Evolutionary conservation across 2,329 filamentous ascomycete species (phyloP).

Genomic region (Fusarium sarcochroum): DNA sequence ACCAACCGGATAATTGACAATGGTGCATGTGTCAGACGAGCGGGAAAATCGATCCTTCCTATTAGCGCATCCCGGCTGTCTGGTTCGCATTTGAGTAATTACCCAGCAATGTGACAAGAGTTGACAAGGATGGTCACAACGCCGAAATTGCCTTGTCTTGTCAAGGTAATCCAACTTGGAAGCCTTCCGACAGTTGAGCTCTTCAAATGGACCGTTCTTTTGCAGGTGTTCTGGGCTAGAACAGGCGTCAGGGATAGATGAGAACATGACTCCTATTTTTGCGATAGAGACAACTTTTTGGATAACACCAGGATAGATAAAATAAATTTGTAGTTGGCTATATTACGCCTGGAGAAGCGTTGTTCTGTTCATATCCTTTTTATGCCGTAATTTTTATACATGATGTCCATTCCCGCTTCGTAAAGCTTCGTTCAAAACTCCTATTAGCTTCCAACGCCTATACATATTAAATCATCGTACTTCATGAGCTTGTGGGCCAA

Average conservation of each 20-base stretch:
- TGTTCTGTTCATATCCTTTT: conserved; percentile 11
- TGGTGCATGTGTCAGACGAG: background rate
- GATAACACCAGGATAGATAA: background rate
- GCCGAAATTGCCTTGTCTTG: background rate
- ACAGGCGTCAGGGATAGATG: background rate
- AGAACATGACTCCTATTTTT: background rate
- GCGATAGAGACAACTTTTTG: background rate
- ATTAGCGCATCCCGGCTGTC: conserved; percentile 3
- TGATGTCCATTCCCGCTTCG: conserved; percentile 9
- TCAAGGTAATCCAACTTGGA: background rate
- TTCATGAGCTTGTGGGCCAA: conserved; percentile 28
- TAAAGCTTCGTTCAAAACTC: conserved; percentile 15
- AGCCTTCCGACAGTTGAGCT: background rate
- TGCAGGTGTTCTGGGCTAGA: background rate
- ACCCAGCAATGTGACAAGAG: background rate
- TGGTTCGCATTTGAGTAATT: conserved; percentile 8
- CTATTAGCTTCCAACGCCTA: conserved; percentile 27
- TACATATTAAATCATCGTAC: conserved; percentile 16
- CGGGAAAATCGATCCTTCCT: conserved; percentile 7
- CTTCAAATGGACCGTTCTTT: background rate
- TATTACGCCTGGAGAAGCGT: conserved; percentile 1
- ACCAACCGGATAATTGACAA: conserved; percentile 1
- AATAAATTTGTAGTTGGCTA: conserved; percentile 1
- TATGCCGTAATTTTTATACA: conserved; percentile 1
- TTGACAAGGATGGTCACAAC: conserved; percentile 2